Base-by-base conservation (phyloP, 352 stramenopile genomes). In the Globisporangium cystogenes region DNA sequence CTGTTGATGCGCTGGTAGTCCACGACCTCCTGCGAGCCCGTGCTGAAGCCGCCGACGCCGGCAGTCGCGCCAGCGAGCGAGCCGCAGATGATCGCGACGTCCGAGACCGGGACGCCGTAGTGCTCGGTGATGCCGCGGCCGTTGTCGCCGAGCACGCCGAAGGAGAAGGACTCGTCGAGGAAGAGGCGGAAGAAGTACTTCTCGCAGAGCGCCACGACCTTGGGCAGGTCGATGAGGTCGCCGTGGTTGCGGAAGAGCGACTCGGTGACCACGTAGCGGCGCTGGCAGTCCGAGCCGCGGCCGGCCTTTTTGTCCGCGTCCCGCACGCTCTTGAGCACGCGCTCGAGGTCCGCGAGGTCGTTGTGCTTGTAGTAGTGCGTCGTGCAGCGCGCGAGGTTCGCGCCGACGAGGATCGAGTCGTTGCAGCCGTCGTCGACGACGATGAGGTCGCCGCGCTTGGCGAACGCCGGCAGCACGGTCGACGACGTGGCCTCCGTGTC, bases 281-380 rank as follows among this genome's bases (percentile, higher is more conserved):
- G 81, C 68, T 99, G 96, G 75, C 55, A 91, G 65, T 82, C 80
- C 37, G 81, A 90, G 35, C 63, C 62, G 29, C 80, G 80, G 1
- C 78, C 75, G 24, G 97, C 72, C 52, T 86, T 86, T 55, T 86
- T 83, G 71, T 99, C 96, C 21, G 92, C 91, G 18, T 82, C 71
- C 45, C 78, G 83, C 29, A 94, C 74, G 42, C 53, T 82, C 65
- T 93, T 74, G 16, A 99, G 79, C 42, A 99, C 81, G 15, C 94
- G 80, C 49, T 97, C 82, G 16, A 99, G 76, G 65, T 99, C 95
- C 14, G 90, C 82, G 64, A 99, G 83, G 70, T 99, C 95, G 71
- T 99, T 99, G 80, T 99, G 97, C 62, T 96, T 95, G 76, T 98
- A 99, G 68, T 93, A 98, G 23, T 92, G 62, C 7, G 98, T 84